Evolutionary conservation across 768 basidiomycete genomes (phyloP).

Genomic region (Boletales sp.): DNA sequence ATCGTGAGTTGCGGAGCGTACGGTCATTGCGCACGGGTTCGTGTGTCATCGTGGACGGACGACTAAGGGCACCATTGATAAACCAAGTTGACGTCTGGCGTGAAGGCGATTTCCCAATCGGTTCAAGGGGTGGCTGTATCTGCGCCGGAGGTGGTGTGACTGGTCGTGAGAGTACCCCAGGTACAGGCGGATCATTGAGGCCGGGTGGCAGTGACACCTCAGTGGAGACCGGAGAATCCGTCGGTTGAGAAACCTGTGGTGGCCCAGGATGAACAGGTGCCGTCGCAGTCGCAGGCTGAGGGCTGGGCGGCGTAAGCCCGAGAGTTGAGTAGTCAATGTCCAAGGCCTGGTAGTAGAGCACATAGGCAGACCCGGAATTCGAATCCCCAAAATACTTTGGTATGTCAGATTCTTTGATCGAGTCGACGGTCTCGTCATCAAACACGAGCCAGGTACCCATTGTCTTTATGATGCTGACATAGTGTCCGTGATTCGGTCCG

Average conservation of each 20-base stretch:
- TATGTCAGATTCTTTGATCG: conserved; percentile 87
- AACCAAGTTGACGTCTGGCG: conserved; percentile 19
- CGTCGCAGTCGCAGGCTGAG: conserved; percentile 18
- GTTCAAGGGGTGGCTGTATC: conserved; percentile 11
- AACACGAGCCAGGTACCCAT: conserved; percentile 86
- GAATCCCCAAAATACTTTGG: conserved; percentile 93
- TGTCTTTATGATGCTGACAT: conserved; percentile 91
- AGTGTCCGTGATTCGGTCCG: conserved; percentile 98
- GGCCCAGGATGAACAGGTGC: conserved; percentile 15
- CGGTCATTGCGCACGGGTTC: conserved; percentile 13
- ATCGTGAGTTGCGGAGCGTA: conserved; percentile 22
- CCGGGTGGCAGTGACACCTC: conserved; percentile 35
- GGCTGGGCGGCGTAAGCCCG: conserved; percentile 49
- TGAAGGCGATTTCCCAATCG: conserved; percentile 17
- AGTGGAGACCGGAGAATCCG: conserved; percentile 24
- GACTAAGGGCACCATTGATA: conserved; percentile 16
- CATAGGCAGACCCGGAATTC: conserved; percentile 86
- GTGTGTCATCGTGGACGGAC: conserved; percentile 11
- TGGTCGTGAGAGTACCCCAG: conserved; percentile 14
- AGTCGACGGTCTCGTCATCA: conserved; percentile 90
- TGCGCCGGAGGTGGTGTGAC: conserved; percentile 22
- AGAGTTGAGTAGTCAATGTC: conserved; percentile 76
- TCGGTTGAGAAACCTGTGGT: conserved; percentile 8
- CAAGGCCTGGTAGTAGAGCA: conserved; percentile 93
- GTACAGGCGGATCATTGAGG: conserved; percentile 23